Base-by-base conservation (phyloP, 768 basidiomycete species). In the Cystobasidium ongulense region DNA sequence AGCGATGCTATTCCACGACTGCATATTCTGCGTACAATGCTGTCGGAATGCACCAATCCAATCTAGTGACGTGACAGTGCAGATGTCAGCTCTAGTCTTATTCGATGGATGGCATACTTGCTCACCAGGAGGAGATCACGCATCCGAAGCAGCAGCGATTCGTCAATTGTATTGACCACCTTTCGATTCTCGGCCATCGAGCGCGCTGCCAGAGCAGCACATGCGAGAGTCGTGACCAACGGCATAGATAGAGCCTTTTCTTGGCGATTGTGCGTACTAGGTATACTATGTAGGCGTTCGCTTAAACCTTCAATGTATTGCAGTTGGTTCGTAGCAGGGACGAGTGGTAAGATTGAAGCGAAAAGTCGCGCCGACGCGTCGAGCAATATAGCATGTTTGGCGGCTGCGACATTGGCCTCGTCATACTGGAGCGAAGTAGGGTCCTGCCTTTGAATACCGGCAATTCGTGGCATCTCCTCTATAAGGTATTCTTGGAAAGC, bases 1-100 rank as follows among this genome's bases (percentile, higher is more conserved):
- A 98, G 82, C 18, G 91, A 87, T 18, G 95, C 96, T 74, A 98
- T 87, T 0, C 90, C 87, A 80, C 96, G 92, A 76, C 92, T 93
- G 41, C 89, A 88, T 0, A 89, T 87, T 21, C 86, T 85, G 0
- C 94, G 87, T 21, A 97, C 82, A 25, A 88, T 85, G 1, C 86
- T 81, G 79, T 94, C 93, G 0, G 89, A 86, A 77, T 97, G 90
- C 3, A 91, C 82, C 15, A 98, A 83, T 0, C 88, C 87, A 66
- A 91, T 90, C 88, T 92, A 21, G 21, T 8, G n/a, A 21, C n/a
- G n/a, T 77, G 25, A 66, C 43, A 35, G 74, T 27, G 25, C 23
- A 4, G 17, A 23, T 35, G 8, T 54, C 53, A 10, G 53, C 53
- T 10, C 53, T 7, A 8, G 10, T 57, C n/a, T n/a, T 81, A 76